Evolutionary conservation across 305 asterid species (phyloP).

Genomic region (Petunia hybrid): DNA sequence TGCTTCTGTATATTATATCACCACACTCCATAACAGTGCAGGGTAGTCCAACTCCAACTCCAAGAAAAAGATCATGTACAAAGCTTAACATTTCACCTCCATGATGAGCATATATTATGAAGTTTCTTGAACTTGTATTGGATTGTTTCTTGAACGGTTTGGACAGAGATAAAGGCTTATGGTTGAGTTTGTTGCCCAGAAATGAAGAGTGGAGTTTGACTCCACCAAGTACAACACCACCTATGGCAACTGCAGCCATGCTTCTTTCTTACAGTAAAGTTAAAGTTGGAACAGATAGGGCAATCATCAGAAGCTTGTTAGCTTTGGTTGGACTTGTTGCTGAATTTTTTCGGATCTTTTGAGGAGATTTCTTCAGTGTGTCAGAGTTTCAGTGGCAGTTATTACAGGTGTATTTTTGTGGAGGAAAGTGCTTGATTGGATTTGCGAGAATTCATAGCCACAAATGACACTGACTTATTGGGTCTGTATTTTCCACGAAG

Average conservation of each 20-base stretch:
- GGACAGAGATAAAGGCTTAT: conserved; percentile 49
- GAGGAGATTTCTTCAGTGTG: conserved; percentile 16
- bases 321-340: conserved; percentile 16
- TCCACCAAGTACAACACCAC: conserved; percentile 63
- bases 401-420: conserved; percentile 67
- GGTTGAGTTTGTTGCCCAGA: conserved; percentile 62
- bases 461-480: conserved; percentile 41
- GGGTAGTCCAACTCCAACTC: conserved; percentile 98
- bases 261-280: neutral
- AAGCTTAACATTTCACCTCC: conserved; percentile 54
- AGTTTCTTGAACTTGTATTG: conserved; percentile 44
- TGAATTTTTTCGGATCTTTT: neutral
- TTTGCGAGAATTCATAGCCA: conserved; percentile 49
- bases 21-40: conserved; percentile 99
- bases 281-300: conserved; percentile 24
- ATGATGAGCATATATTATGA: conserved; percentile 45
- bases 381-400: conserved; percentile 40
- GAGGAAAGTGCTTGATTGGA: conserved; percentile 55
- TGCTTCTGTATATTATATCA: conserved; percentile 91
- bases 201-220: conserved; percentile 60
- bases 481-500: neutral
- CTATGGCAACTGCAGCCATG: conserved; percentile 69
- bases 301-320: conserved; percentile 40
- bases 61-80: conserved; percentile 71
- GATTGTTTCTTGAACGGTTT: conserved; percentile 40